Percentiles rank a stretch among this genome's conserved stretches.
Conservation (phyloP, 2,329 filamentous ascomycete species). For the Fusarium sambucinum region DNA sequence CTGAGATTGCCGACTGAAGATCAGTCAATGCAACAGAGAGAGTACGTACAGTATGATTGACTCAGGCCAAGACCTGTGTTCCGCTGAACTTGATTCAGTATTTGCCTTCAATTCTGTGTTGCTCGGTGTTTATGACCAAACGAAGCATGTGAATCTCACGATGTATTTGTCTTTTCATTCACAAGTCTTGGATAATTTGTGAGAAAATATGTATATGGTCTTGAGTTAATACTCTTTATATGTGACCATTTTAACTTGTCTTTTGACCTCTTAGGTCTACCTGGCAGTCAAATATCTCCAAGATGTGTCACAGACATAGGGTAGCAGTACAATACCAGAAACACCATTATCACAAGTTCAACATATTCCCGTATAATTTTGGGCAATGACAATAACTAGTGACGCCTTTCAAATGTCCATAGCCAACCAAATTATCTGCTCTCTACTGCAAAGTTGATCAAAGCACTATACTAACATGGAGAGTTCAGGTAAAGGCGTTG, state of each 20-base stretch:
- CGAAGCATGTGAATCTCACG: neutral
- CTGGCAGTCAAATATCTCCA: too few species aligned
- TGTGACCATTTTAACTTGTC: too few species aligned
- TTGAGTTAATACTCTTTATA: too few species aligned
- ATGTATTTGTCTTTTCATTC: too few species aligned
- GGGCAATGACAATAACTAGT: too few species aligned
- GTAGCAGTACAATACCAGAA: neutral
- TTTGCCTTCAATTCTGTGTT: neutral
- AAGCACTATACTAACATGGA: neutral
- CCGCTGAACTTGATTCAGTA: neutral
- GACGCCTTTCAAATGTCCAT: neutral
- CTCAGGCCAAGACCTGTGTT: neutral
- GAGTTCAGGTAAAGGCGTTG: neutral
- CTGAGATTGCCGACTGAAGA: constrained; percentile 8
- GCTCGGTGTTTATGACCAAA: neutral
- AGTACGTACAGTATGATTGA: neutral
- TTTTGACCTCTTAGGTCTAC: too few species aligned
- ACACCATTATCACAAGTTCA: too few species aligned
- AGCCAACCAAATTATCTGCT: neutral
- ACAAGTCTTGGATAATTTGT: too few species aligned
- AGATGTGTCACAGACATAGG: neutral
- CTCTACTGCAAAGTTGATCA: neutral
- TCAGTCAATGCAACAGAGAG: neutral
- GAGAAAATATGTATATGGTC: fast-evolving
- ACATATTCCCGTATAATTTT: too few species aligned